Conservation (phyloP, 768 basidiomycete species). For the Serendipita sp. region DNA sequence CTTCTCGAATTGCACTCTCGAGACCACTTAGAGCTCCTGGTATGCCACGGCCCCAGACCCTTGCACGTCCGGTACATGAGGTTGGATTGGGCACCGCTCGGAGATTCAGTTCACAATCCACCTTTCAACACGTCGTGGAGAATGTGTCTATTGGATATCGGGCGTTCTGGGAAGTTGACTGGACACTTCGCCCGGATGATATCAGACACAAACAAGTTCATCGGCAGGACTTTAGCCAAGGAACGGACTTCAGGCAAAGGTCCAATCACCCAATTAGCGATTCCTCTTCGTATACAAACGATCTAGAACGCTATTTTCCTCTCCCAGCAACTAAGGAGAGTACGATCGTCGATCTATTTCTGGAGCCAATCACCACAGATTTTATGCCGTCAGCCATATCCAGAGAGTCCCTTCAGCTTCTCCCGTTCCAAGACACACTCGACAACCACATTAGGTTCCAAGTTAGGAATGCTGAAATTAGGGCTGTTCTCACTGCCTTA, state of each 20-base stretch:
- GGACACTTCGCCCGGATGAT: constrained; percentile 25
- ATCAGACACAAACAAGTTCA: background rate
- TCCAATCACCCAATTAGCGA: constrained; percentile 17
- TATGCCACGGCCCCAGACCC: constrained; percentile 12
- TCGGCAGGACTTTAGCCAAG: background rate
- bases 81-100: constrained; percentile 63
- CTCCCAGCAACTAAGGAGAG: constrained; percentile 26
- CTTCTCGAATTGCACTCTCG: background rate
- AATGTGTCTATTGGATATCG: constrained; percentile 65
- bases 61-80: constrained; percentile 37
- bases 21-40: constrained; percentile 1
- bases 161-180: constrained; percentile 58
- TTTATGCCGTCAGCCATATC: constrained; percentile 36
- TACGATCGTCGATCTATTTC: constrained; percentile 56
- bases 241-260: constrained; percentile 13
- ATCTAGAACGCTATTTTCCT: constrained; percentile 42
- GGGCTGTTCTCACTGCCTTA: constrained; percentile 50
- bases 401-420: constrained; percentile 21
- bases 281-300: constrained; percentile 18
- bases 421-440: constrained; percentile 38
- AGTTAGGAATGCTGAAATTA: constrained; percentile 45
- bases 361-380: constrained; percentile 54
- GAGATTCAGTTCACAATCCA: constrained; percentile 55
- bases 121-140: constrained; percentile 65
- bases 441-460: constrained; percentile 36